phyloP scores from a whole-genome alignment of 2,329 filamentous ascomycete genomes.

The Rhytidhysteron rufulum region DNA sequence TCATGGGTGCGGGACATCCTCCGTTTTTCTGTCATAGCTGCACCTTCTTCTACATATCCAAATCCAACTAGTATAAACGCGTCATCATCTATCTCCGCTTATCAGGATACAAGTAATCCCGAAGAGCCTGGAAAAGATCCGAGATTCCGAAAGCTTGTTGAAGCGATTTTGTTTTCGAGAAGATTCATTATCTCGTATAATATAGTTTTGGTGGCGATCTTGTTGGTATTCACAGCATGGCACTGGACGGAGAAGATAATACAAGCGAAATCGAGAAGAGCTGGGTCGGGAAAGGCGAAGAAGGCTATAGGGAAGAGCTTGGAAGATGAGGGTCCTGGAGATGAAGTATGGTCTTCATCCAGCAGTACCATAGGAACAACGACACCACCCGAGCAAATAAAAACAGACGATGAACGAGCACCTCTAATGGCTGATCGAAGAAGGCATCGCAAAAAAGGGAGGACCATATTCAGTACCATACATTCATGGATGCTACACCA shows the following conservation, averaged over 20 bases:
- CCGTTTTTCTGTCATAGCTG: slow-evolving; percentile 1
- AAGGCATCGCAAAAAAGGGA: slow-evolving; percentile 3
- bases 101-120: slow-evolving; percentile 15
- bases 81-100: slow-evolving; percentile 3
- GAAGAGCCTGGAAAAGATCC: slow-evolving; percentile 34
- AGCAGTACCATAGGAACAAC: slow-evolving; percentile 36
- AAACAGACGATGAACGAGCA: slow-evolving; percentile 24
- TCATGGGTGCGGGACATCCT: slow-evolving; percentile 7
- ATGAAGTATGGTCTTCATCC: slow-evolving; percentile 33
- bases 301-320: slow-evolving; percentile 2
- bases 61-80: not conserved
- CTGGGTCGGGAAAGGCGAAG: slow-evolving; percentile 5
- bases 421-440: slow-evolving; percentile 26
- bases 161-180: slow-evolving; percentile 36
- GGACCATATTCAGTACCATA: slow-evolving; percentile 18
- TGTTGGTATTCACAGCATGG: slow-evolving; percentile 34
- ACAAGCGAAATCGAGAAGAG: slow-evolving; percentile 10
- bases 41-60: not conserved
- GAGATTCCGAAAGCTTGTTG: slow-evolving; percentile 31
- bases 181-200: slow-evolving; percentile 40
- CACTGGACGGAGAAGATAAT: slow-evolving; percentile 32
- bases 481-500: slow-evolving; percentile 51
- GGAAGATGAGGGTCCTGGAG: slow-evolving; percentile 3
- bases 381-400: slow-evolving; percentile 26
- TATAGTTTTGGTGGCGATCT: slow-evolving; percentile 30